Evolutionary conservation across 2,329 filamentous ascomycete genomes (phyloP).

Genomic region (Curvularia verruculosa): DNA sequence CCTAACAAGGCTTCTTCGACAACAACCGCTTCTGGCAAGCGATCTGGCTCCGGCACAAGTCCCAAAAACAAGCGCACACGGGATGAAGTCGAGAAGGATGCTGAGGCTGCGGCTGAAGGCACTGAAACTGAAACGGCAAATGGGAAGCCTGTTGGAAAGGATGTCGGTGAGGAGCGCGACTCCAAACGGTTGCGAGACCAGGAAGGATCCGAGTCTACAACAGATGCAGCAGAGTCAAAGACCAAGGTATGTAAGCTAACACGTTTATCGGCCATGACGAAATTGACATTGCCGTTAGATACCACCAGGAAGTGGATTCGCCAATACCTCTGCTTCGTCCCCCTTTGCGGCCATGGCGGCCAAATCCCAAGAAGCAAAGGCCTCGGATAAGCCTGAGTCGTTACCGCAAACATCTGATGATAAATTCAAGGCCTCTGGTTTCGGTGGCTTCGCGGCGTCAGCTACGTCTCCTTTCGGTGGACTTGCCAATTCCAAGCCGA

Average conservation of each 20-base stretch:
- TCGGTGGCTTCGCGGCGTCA: slow-evolving; percentile 52
- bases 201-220: slow-evolving; percentile 27
- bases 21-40: slow-evolving; percentile 12
- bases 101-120: slow-evolving; percentile 14
- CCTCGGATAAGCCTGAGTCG: slow-evolving; percentile 23
- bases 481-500: slow-evolving; percentile 21
- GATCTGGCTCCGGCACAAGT: slow-evolving; percentile 38
- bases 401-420: slow-evolving; percentile 50
- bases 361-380: slow-evolving; percentile 40
- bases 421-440: slow-evolving; percentile 60
- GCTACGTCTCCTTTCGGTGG: slow-evolving; percentile 46
- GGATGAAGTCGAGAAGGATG: slow-evolving; percentile 36
- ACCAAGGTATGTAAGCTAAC: slow-evolving; percentile 29
- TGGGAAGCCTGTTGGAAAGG: slow-evolving; percentile 22
- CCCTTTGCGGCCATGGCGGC: slow-evolving; percentile 56
- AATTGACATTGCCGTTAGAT: slow-evolving; percentile 33
- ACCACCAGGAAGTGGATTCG: slow-evolving; percentile 51
- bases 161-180: slow-evolving; percentile 38
- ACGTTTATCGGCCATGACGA: not conserved
- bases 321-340: slow-evolving; percentile 54
- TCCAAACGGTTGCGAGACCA: slow-evolving; percentile 48
- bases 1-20: slow-evolving; percentile 19
- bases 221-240: slow-evolving; percentile 26
- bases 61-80: slow-evolving; percentile 59
- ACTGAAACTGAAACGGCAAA: slow-evolving; percentile 22